Percentiles rank a stretch among this genome's conserved stretches.
Conservation (phyloP, 805 yeast species). For the Candida chauliodis region DNA sequence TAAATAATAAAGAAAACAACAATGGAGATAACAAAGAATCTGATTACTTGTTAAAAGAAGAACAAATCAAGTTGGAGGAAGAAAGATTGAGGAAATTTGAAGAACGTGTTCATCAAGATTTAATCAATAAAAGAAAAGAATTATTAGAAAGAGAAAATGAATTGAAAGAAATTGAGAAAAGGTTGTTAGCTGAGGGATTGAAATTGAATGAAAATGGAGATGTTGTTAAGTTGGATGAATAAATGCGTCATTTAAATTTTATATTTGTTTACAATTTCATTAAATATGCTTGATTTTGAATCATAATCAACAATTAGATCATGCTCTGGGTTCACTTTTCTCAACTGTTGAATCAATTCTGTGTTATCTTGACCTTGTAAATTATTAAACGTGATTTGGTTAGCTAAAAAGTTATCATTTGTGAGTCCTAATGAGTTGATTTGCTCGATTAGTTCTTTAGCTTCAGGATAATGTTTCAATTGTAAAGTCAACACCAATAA, state of each 20-base stretch:
- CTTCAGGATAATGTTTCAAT: constrained; percentile 78
- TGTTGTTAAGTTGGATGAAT: constrained; percentile 23
- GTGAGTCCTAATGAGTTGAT: constrained; percentile 43
- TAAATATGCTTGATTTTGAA: constrained; percentile 64
- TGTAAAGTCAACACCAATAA: constrained; percentile 75
- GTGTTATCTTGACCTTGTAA: constrained; percentile 45
- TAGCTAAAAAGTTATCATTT: constrained; percentile 45
- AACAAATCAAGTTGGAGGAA: constrained; percentile 84
- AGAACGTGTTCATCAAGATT: constrained; percentile 84
- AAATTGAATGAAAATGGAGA: constrained; percentile 37
- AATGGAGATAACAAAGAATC: constrained; percentile 9
- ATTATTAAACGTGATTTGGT: constrained; percentile 60
- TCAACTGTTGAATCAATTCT: constrained; percentile 45
- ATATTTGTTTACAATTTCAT: constrained; percentile 60
- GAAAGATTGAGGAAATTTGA: constrained; percentile 84
- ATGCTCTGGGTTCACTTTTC: constrained; percentile 50
- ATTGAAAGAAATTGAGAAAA: constrained; percentile 73
- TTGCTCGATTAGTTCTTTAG: constrained; percentile 52
- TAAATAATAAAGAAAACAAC: constrained; percentile 1
- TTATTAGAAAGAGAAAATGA: constrained; percentile 81
- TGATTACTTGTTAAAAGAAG: constrained; percentile 64
- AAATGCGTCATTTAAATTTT: not conserved
- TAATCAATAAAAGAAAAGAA: constrained; percentile 76
- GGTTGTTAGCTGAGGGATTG: constrained; percentile 58
- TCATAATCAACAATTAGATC: constrained; percentile 54